A percentile compares a stretch with the other conserved stretches of the same genome.
Conservation (phyloP, 768 basidiomycete genomes). For the Leccinum fibrillosum region DNA sequence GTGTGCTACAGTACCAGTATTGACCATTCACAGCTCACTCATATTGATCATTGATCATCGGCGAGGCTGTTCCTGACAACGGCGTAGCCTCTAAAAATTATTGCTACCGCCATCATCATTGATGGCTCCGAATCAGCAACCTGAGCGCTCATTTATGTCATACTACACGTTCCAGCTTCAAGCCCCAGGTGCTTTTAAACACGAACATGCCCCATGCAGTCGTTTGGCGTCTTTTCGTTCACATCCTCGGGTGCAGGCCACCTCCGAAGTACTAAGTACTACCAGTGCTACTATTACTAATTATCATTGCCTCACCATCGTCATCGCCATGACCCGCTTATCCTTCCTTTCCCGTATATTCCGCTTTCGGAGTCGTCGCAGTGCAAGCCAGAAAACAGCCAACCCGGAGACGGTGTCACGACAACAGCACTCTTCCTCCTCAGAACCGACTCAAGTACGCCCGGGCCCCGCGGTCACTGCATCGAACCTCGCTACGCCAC, state of each 20-base stretch:
- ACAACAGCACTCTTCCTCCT: not conserved
- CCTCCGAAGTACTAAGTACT: not conserved
- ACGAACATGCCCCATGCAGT: not conserved
- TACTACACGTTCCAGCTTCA: not conserved
- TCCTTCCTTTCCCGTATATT: slow-evolving; percentile 18
- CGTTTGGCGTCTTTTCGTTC: not conserved
- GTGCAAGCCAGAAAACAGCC: not conserved
- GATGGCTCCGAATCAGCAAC: not conserved
- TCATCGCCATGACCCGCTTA: slow-evolving; percentile 14
- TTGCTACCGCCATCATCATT: not conserved
- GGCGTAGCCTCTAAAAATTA: not conserved
- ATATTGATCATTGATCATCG: not conserved
- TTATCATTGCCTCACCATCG: not conserved
- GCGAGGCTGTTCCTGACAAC: not conserved
- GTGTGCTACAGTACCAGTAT: not conserved
- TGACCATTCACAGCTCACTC: not conserved
- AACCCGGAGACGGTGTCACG: not conserved
- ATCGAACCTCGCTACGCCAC: not conserved
- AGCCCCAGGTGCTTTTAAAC: not conserved
- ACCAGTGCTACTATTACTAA: not conserved
- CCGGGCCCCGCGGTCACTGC: not conserved
- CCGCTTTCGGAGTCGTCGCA: slow-evolving; percentile 12
- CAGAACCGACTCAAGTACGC: not conserved
- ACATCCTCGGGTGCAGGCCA: slow-evolving; percentile 15
- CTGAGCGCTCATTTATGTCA: not conserved